Percentiles rank a stretch among this genome's conserved stretches.
phyloP scores from a whole-genome alignment of 495 filamentous ascomycete species.

The Tuber borchii region DNA sequence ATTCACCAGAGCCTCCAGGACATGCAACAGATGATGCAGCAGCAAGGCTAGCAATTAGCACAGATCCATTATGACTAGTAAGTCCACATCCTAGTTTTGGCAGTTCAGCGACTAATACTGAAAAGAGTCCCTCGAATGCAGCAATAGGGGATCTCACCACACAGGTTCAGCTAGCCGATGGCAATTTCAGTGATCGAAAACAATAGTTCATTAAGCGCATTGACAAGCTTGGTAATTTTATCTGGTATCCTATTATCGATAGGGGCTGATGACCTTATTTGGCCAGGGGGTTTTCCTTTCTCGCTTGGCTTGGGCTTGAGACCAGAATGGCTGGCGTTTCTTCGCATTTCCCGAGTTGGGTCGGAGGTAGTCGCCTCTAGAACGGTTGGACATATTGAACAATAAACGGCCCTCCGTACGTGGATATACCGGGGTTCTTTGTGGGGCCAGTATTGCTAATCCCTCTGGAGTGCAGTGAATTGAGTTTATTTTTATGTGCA shows the following conservation, averaged over 20 bases:
- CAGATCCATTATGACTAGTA: slow-evolving; percentile 14
- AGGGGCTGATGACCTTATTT: slow-evolving; percentile 10
- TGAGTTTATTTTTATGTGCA: background rate
- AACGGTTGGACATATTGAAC: background rate
- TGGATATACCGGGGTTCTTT: background rate
- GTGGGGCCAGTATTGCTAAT: background rate
- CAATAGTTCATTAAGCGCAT: slow-evolving; percentile 12
- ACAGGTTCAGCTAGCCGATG: background rate
- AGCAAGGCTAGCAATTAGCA: slow-evolving; percentile 1
- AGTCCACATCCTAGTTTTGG: slow-evolving; percentile 16
- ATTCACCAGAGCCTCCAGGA: background rate
- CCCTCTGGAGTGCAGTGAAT: background rate
- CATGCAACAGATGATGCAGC: slow-evolving; percentile 2
- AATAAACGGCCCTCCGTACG: background rate
- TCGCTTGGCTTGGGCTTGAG: slow-evolving; percentile 9
- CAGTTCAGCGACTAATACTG: slow-evolving; percentile 13
- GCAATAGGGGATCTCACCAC: background rate
- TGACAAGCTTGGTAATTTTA: slow-evolving; percentile 5
- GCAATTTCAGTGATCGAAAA: slow-evolving; percentile 4
- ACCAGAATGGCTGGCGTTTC: slow-evolving; percentile 5
- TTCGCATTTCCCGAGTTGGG: background rate
- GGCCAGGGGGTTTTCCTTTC: slow-evolving; percentile 4
- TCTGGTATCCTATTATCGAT: slow-evolving; percentile 1
- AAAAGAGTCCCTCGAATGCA: slow-evolving; percentile 12
- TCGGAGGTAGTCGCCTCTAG: background rate